phyloP scores from a whole-genome alignment of 768 basidiomycete genomes.

The Tylopilus sp. region DNA sequence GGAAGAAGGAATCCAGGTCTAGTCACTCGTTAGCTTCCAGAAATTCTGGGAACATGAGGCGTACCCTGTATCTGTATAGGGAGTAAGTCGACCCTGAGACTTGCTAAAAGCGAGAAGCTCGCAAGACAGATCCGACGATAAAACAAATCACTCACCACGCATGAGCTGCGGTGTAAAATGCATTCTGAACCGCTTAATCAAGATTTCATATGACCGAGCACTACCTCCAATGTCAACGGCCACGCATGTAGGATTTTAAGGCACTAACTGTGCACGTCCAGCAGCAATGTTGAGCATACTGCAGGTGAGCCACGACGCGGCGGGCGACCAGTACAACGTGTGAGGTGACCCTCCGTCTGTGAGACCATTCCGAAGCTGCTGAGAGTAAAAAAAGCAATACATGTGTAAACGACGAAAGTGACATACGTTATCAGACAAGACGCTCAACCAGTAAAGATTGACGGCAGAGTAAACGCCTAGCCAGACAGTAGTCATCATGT shows the following conservation, averaged over 20 bases:
- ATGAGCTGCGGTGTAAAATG: conserved; percentile 40
- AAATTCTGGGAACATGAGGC: background rate
- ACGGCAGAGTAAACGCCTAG: conserved; percentile 31
- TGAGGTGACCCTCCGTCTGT: background rate
- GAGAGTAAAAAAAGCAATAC: background rate
- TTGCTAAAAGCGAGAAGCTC: conserved; percentile 13
- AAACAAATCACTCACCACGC: conserved; percentile 24
- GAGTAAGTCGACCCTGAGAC: conserved; percentile 21
- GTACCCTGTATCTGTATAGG: conserved; percentile 22
- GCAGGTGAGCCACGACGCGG: conserved; percentile 28
- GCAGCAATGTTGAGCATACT: conserved; percentile 22
- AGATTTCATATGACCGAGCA: conserved; percentile 12
- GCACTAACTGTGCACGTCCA: conserved; percentile 20
- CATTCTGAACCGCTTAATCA: conserved; percentile 34
- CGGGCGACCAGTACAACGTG: conserved; percentile 17
- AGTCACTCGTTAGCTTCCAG: background rate
- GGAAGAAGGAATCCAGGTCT: conserved; percentile 20
- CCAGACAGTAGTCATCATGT: conserved; percentile 32
- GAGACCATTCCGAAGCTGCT: conserved; percentile 15
- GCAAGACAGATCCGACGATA: conserved; percentile 4
- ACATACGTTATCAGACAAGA: conserved; percentile 28
- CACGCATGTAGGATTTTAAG: background rate
- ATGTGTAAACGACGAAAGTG: background rate
- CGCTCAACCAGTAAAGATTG: conserved; percentile 33
- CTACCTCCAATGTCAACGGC: conserved; percentile 10